Evolutionary conservation across 805 yeast species (phyloP), one percentile per base, ranked within the genome.

Genomic region (Candida corydali): DNA sequence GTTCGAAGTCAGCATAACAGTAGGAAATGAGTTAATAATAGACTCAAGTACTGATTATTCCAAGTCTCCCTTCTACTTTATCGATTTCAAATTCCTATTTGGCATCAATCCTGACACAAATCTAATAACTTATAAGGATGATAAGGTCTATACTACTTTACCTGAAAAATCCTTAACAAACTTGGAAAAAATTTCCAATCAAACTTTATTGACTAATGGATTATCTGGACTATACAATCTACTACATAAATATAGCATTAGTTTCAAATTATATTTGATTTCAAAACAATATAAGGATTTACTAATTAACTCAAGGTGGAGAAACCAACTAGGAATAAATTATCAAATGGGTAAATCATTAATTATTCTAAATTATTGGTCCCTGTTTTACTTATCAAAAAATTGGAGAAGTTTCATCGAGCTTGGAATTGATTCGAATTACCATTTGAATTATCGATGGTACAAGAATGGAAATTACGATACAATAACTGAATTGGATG

Each of bases 61-160:
- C 16, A 53, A 55, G 29, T 75, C 87, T 0, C 87, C 87, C 11
- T 81, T 84, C 48, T 85, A 80, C 52, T 70, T 87, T 41, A 83
- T 91, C 15, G 91, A 86, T 54, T 82, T 88, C 57, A 70, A 76
- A 38, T 74, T 88, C 38, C 62, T 73, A 16, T 81, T 83, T 49
- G 69, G 73, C 8, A 64, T 71, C 18, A 61, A 61, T 41, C 65
- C 59, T 4, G 68, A 61, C 32, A 57, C 59, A 2, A 39, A 52
- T 8, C 46, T 62, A 28, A 61, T 61, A 12, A 53, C 63, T 11
- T 61, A 61, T 36, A 44, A 45, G 17, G 50, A 54, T 37, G 44
- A 51, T 31, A 50, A 54, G 16, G 39, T 50, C 8, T 45, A 47
- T 23, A 63, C 70, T 2, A 44, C 34, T 29, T 46, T 66, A 14